phyloP scores from a whole-genome alignment of 2,329 filamentous ascomycete species.

The Neopestalotiopsis clavispora region DNA sequence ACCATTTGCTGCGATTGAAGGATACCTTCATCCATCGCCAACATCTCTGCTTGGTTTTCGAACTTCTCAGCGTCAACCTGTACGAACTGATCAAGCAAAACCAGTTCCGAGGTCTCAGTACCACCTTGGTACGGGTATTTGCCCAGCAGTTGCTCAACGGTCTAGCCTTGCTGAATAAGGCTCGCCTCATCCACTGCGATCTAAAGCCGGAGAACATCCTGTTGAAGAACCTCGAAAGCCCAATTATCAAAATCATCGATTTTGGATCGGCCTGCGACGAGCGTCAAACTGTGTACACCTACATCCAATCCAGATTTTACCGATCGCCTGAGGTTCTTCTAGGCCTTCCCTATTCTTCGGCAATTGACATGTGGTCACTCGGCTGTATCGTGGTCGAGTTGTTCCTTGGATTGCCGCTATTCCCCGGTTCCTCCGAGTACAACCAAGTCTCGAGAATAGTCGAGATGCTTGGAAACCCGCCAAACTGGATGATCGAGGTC shows the following conservation, averaged over 20 bases:
- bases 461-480: conserved; percentile 96
- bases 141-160: conserved; percentile 96
- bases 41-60: conserved; percentile 95
- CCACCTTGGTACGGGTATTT: conserved; percentile 94
- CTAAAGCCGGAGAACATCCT: conserved; percentile 98
- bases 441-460: conserved; percentile 97
- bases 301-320: conserved; percentile 98
- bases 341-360: conserved; percentile 95
- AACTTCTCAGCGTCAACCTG: conserved; percentile 93
- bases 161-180: conserved; percentile 90
- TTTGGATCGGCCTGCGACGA: conserved; percentile 99
- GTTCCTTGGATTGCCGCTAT: conserved; percentile 91
- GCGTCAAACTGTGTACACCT: conserved; percentile 97
- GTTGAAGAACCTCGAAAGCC: conserved; percentile 96
- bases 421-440: conserved; percentile 97
- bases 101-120: conserved; percentile 96
- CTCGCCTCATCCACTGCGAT: conserved; percentile 96
- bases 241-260: conserved; percentile 99
- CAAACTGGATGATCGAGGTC: conserved; percentile 99
- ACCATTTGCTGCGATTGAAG: conserved; percentile 91
- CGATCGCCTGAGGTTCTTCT: conserved; percentile 93
- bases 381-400: conserved; percentile 98
- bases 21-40: conserved; percentile 98
- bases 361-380: conserved; percentile 99
- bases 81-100: conserved; percentile 99